Evolutionary conservation across 192 early-diverging fungal species (phyloP).

Genomic region (Coemansia sp.): DNA sequence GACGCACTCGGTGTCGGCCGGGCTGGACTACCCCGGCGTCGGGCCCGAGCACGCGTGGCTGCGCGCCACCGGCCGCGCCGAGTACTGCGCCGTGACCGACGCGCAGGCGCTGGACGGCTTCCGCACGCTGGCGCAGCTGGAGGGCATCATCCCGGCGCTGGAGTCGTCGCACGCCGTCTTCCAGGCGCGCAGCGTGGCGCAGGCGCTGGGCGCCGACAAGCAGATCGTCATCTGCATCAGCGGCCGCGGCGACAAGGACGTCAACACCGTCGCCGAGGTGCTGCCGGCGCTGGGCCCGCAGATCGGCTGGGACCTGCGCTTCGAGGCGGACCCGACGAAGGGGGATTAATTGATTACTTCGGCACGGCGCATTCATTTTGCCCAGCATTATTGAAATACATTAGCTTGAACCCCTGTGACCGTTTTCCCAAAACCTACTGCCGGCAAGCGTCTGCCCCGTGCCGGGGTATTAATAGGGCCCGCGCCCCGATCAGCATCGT

Average conservation of each 20-base stretch:
- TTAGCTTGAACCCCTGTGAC: too few species aligned
- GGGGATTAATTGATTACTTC: too few species aligned
- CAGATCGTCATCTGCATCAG: slow-evolving; percentile 89
- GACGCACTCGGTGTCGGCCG: slow-evolving; percentile 92
- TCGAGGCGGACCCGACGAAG: slow-evolving; percentile 53
- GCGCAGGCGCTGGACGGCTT: slow-evolving; percentile 84
- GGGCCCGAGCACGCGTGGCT: slow-evolving; percentile 96
- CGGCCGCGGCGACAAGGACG: slow-evolving; percentile 98
- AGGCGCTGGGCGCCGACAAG: slow-evolving; percentile 68
- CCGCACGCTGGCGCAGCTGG: slow-evolving; percentile 64
- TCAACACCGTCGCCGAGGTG: slow-evolving; percentile 85
- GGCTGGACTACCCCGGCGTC: slow-evolving; percentile 96
- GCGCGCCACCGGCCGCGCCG: slow-evolving; percentile 79
- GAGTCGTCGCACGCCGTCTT: slow-evolving; percentile 94
- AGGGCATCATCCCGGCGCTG: slow-evolving; percentile 94
- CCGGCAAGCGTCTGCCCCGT: too few species aligned
- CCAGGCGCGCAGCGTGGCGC: slow-evolving; percentile 74
- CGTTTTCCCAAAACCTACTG: too few species aligned
- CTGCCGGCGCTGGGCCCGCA: slow-evolving; percentile 85
- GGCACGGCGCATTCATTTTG: too few species aligned
- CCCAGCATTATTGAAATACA: too few species aligned
- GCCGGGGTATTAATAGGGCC: too few species aligned
- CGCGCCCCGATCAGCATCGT: too few species aligned
- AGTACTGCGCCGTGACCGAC: slow-evolving; percentile 80
- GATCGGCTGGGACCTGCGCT: slow-evolving; percentile 88